A percentile compares a stretch with the other conserved stretches of the same genome.
These are phyloP conservation scores for Coccinonectria pachysandricola DNA, from an alignment of 2,329 filamentous ascomycete genomes.

Conservation along the genomic window DNA sequence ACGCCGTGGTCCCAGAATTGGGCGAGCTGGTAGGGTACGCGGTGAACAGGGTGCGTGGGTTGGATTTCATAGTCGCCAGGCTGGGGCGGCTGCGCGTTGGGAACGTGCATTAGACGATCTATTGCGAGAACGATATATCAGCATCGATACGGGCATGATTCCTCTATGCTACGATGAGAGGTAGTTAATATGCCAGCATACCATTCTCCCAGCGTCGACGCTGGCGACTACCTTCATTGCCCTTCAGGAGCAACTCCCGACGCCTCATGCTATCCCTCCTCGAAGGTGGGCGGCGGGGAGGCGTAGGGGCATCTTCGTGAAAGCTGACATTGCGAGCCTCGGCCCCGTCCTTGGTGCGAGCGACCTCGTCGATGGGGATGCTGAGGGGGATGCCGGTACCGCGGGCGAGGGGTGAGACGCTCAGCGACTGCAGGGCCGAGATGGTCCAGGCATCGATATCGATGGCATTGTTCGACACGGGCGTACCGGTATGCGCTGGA, in stretches of 20 bases:
- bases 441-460: constrained; percentile 61
- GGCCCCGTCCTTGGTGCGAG: constrained; percentile 8
- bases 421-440: constrained; percentile 44
- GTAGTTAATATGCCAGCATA: constrained; percentile 33
- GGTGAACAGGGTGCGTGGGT: constrained; percentile 68
- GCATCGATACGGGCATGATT: too few relatives aligned
- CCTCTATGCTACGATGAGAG: too few relatives aligned
- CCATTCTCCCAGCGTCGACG: constrained; percentile 92
- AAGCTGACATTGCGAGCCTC: constrained; percentile 12
- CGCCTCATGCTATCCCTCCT: constrained; percentile 45
- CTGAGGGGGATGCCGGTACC: constrained; percentile 55
- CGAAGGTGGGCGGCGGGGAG: constrained; percentile 35
- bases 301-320: constrained; percentile 16
- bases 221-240: constrained; percentile 81
- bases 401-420: constrained; percentile 43
- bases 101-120: constrained; percentile 83
- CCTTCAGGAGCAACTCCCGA: constrained; percentile 71
- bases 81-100: constrained; percentile 72
- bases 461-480: constrained; percentile 23
- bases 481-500: constrained; percentile 10
- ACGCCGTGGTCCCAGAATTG: constrained; percentile 63
- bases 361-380: constrained; percentile 61
- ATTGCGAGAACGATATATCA: constrained; percentile 14
- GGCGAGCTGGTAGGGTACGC: constrained; percentile 82
- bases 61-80: constrained; percentile 74